phyloP scores from a whole-genome alignment of 495 filamentous ascomycete genomes.

The Talaromyces adpressus region DNA sequence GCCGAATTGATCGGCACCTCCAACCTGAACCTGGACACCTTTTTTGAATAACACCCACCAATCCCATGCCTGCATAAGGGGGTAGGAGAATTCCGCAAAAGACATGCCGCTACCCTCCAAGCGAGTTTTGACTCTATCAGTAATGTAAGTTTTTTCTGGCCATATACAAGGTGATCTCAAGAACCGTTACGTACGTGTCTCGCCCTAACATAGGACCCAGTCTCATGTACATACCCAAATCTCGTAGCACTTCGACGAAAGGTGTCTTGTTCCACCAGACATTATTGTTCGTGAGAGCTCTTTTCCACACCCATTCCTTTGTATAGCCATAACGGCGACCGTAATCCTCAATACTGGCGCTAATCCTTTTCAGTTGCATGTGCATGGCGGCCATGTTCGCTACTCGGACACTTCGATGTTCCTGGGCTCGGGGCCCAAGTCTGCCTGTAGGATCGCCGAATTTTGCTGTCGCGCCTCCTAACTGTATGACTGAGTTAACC shows the following conservation, averaged over 20 bases:
- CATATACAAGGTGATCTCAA: neutral
- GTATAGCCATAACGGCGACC: constrained; percentile 54
- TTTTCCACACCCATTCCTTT: constrained; percentile 53
- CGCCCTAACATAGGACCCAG: constrained; percentile 80
- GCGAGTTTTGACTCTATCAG: constrained; percentile 66
- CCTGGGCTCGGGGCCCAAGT: constrained; percentile 53
- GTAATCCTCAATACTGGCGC: constrained; percentile 59
- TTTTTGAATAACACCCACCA: constrained; percentile 77
- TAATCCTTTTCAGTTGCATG: constrained; percentile 72
- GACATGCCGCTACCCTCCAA: constrained; percentile 86
- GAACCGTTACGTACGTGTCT: constrained; percentile 66
- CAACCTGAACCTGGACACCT: constrained; percentile 74
- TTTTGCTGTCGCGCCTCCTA: constrained; percentile 79
- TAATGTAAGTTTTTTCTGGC: constrained; percentile 15
- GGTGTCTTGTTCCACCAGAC: constrained; percentile 66
- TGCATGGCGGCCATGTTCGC: constrained; percentile 71
- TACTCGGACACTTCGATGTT: constrained; percentile 47
- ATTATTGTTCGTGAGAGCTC: constrained; percentile 69
- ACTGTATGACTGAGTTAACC: constrained; percentile 26
- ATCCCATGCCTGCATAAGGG: constrained; percentile 93
- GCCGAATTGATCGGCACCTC: constrained; percentile 91
- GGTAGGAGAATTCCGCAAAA: constrained; percentile 88
- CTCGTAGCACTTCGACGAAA: constrained; percentile 63
- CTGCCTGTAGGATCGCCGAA: constrained; percentile 86
- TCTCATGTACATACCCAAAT: constrained; percentile 63